Evolutionary conservation across 495 filamentous ascomycete species (phyloP).

Genomic region (Aspergillus funiculosus): DNA sequence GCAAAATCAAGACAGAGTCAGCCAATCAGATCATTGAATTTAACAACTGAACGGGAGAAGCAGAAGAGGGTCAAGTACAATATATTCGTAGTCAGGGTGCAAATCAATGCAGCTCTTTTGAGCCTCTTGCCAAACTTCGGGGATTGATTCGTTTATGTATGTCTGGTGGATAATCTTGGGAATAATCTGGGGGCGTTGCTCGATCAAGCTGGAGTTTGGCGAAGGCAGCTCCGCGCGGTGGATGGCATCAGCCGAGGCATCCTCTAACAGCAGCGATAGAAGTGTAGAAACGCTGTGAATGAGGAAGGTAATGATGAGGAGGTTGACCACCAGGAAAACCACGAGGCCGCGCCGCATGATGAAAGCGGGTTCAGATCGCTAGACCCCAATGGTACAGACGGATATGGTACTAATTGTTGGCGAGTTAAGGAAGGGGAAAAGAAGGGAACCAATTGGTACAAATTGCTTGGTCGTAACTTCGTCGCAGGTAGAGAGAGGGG

Average conservation of each 20-base stretch:
- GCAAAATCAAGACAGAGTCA: not conserved
- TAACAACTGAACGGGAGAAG: too few species aligned
- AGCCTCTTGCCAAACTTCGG: conserved; percentile 64
- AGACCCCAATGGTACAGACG: conserved; percentile 6
- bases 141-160: conserved; percentile 72
- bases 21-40: too few species aligned
- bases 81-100: conserved; percentile 77
- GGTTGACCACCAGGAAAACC: conserved; percentile 57
- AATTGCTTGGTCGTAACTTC: conserved; percentile 5
- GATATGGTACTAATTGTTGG: not conserved
- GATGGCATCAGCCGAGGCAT: conserved; percentile 60
- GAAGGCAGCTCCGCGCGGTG: conserved; percentile 57
- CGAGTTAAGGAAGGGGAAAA: not conserved
- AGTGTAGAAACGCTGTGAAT: conserved; percentile 60
- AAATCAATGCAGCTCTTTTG: conserved; percentile 70
- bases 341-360: conserved; percentile 59
- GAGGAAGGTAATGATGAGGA: conserved; percentile 53
- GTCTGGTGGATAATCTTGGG: conserved; percentile 92
- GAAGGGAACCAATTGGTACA: conserved; percentile 3
- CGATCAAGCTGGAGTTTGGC: conserved; percentile 55
- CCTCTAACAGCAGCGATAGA: conserved; percentile 59
- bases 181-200: conserved; percentile 59
- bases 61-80: conserved; percentile 42
- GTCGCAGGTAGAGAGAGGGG: conserved; percentile 1
- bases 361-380: conserved; percentile 15